Conservation (phyloP, 2,329 filamentous ascomycete genomes). For the Aspergillus pseudoglaucus region DNA sequence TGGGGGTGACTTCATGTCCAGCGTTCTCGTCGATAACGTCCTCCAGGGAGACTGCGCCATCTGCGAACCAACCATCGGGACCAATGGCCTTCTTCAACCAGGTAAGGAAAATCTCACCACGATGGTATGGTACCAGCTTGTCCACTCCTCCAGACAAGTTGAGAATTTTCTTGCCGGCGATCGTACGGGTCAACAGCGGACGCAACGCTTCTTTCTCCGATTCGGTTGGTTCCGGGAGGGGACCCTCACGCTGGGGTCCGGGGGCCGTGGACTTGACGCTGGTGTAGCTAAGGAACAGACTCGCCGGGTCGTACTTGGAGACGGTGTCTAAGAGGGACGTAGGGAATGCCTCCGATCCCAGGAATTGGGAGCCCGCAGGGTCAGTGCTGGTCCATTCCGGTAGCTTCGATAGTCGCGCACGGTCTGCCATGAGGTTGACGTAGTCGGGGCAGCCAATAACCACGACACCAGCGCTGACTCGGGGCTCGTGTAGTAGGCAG, state of each 20-base stretch:
- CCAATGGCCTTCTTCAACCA: conserved; percentile 47
- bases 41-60: conserved; percentile 48
- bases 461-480: conserved; percentile 70
- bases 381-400: conserved; percentile 52
- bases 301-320: conserved; percentile 65
- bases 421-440: conserved; percentile 69
- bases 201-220: conserved; percentile 39
- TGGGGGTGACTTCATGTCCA: conserved; percentile 52
- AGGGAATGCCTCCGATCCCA: conserved; percentile 75
- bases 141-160: conserved; percentile 50
- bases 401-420: conserved; percentile 65
- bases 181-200: conserved; percentile 35
- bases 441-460: conserved; percentile 91
- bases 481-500: conserved; percentile 66
- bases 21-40: conserved; percentile 52
- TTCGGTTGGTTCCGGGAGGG: conserved; percentile 33
- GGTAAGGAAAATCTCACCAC: conserved; percentile 50
- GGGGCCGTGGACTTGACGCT: conserved; percentile 11
- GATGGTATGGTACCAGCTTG: conserved; percentile 55
- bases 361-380: conserved; percentile 55
- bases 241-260: conserved; percentile 21
- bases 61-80: conserved; percentile 42
- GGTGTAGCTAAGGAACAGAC: conserved; percentile 58
- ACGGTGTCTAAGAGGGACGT: conserved; percentile 58
- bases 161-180: conserved; percentile 50